Conservation (phyloP, 352 stramenopile genomes). For the Pythium graminicola region DNA sequence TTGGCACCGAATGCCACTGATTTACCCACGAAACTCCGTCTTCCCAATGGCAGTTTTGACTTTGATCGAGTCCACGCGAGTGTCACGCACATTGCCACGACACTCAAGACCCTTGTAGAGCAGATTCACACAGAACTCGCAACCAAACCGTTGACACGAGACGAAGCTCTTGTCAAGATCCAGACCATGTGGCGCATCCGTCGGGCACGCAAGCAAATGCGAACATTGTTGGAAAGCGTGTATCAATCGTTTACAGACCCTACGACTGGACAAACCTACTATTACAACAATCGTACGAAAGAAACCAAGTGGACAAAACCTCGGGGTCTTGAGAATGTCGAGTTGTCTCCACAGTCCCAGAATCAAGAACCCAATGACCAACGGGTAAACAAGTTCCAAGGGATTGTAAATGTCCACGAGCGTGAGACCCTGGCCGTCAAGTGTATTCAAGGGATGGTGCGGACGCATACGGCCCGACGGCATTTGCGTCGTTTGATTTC, state of each 20-base stretch:
- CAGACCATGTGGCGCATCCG: constrained; percentile 60
- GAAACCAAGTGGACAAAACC: constrained; percentile 77
- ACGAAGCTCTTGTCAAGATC: constrained; percentile 54
- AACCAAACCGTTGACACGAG: constrained; percentile 37
- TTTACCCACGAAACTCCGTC: constrained; percentile 5
- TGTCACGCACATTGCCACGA: constrained; percentile 33
- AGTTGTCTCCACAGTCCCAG: neutral
- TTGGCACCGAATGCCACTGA: neutral
- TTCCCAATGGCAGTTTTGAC: constrained; percentile 25
- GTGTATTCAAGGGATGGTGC: constrained; percentile 52
- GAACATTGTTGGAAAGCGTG: constrained; percentile 41
- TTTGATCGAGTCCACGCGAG: constrained; percentile 38
- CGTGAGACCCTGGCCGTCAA: constrained; percentile 30
- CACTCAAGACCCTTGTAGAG: constrained; percentile 34
- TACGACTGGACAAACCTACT: constrained; percentile 58
- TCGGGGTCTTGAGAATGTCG: constrained; percentile 26
- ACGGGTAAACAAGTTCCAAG: neutral
- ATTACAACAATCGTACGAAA: constrained; percentile 59
- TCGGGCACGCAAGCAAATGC: constrained; percentile 35
- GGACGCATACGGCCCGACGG: constrained; percentile 38
- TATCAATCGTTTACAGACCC: constrained; percentile 72
- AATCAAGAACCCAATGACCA: constrained; percentile 4
- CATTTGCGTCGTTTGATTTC: constrained; percentile 56
- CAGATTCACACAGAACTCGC: constrained; percentile 45
- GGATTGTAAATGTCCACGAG: constrained; percentile 11